phyloP scores from a whole-genome alignment of 805 yeast species.

The Wickerhamomyces bovis region DNA sequence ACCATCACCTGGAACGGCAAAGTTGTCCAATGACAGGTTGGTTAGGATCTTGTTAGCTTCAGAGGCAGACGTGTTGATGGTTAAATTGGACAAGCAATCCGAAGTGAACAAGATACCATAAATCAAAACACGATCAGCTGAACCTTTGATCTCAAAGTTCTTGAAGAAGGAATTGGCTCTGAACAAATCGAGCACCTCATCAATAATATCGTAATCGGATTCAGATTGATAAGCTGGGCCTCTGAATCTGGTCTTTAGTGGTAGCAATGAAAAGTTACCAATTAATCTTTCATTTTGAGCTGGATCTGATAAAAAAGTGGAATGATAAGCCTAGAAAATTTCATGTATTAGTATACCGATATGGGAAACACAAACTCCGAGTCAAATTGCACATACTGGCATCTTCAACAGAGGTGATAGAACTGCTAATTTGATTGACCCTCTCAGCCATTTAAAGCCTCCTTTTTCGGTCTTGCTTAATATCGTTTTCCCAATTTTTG shows the following conservation, averaged over 20 bases:
- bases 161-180: slow-evolving; percentile 95
- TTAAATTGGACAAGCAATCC: slow-evolving; percentile 70
- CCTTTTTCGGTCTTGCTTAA: background rate
- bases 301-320: slow-evolving; percentile 66
- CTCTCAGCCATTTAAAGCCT: too few relatives aligned
- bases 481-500: too few relatives aligned
- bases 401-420: background rate
- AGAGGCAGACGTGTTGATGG: slow-evolving; percentile 38
- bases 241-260: slow-evolving; percentile 75
- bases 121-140: slow-evolving; percentile 86
- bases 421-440: background rate
- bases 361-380: background rate
- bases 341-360: background rate
- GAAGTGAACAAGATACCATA: slow-evolving; percentile 89
- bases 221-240: slow-evolving; percentile 87
- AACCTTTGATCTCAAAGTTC: slow-evolving; percentile 94
- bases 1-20: slow-evolving; percentile 90
- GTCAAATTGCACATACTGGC: slow-evolving; percentile 6
- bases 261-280: slow-evolving; percentile 77
- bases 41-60: slow-evolving; percentile 69
- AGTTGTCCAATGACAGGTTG: slow-evolving; percentile 81
- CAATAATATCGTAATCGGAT: slow-evolving; percentile 81
- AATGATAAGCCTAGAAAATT: slow-evolving; percentile 56
- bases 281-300: slow-evolving; percentile 53
- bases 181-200: slow-evolving; percentile 85